phyloP scores from a whole-genome alignment of 495 filamentous ascomycete species.

The Aspergillus sparsus region DNA sequence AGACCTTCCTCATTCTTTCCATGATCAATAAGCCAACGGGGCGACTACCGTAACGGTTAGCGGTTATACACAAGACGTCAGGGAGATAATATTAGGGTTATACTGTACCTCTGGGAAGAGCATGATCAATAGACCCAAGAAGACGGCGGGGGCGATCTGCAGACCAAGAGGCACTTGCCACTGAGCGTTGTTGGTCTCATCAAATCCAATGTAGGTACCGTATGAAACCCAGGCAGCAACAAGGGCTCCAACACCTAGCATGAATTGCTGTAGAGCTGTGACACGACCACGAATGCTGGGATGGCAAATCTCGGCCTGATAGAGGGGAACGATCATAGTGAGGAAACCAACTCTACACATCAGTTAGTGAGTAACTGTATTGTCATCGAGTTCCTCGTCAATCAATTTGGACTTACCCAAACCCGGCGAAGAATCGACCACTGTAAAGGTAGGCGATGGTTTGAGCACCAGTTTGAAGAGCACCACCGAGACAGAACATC shows the following conservation, averaged over 20 bases:
- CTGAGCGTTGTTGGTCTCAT: conserved; percentile 43
- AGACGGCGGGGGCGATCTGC: conserved; percentile 45
- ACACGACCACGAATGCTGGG: conserved; percentile 47
- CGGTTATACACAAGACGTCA: neutral
- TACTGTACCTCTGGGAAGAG: conserved; percentile 51
- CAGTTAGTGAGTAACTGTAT: conserved; percentile 1
- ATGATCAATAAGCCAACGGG: conserved; percentile 58
- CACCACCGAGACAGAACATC: conserved; percentile 48
- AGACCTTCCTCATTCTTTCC: conserved; percentile 51
- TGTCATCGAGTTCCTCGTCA: neutral
- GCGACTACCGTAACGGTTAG: conserved; percentile 38
- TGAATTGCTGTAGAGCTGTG: conserved; percentile 46
- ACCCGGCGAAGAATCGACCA: conserved; percentile 46
- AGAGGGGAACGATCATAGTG: conserved; percentile 53
- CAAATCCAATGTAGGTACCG: conserved; percentile 50
- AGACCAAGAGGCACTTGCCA: conserved; percentile 47
- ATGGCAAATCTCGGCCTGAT: conserved; percentile 49
- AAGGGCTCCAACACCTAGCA: conserved; percentile 46
- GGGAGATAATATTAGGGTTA: neutral
- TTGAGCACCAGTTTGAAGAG: conserved; percentile 43
- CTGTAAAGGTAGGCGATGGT: conserved; percentile 41
- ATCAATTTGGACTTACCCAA: conserved; percentile 50
- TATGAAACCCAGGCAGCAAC: conserved; percentile 47
- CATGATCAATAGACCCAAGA: conserved; percentile 43
- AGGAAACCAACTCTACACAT: conserved; percentile 56